These are phyloP conservation scores for Phaffia rhodozyma DNA, from an alignment of 1,284 basidiomycete species.

Conservation along the genomic window DNA sequence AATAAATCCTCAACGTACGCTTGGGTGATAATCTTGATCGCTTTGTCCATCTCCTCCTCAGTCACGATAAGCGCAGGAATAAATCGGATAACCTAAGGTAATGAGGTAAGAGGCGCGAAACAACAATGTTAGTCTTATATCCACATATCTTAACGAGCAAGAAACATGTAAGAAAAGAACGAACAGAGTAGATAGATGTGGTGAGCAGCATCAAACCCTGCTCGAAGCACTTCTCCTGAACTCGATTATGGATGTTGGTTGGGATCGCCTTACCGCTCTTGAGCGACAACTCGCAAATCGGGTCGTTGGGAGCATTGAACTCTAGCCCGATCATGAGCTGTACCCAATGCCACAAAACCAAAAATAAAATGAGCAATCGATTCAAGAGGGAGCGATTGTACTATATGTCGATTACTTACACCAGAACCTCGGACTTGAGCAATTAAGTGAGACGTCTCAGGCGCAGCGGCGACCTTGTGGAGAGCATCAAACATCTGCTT, in stretches of 20 bases:
- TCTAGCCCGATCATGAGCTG: slow-evolving; percentile 66
- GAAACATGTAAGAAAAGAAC: not conserved
- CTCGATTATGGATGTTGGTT: slow-evolving; percentile 55
- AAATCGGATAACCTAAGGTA: slow-evolving; percentile 38
- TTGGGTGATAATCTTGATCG: slow-evolving; percentile 47
- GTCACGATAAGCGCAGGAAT: slow-evolving; percentile 58
- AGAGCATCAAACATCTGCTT: slow-evolving; percentile 56
- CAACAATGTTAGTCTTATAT: not conserved
- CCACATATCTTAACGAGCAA: not conserved
- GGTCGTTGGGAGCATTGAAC: slow-evolving; percentile 35
- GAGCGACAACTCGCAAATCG: slow-evolving; percentile 27
- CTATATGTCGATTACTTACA: slow-evolving; percentile 17
- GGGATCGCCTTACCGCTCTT: slow-evolving; percentile 40
- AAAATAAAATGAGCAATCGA: not conserved
- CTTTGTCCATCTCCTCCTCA: slow-evolving; percentile 49
- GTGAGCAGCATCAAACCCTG: slow-evolving; percentile 59
- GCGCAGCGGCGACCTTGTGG: slow-evolving; percentile 32
- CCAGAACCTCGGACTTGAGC: slow-evolving; percentile 66
- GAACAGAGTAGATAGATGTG: slow-evolving; percentile 34
- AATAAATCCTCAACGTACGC: slow-evolving; percentile 28
- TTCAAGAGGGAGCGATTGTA: not conserved
- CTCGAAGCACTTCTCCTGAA: slow-evolving; percentile 68
- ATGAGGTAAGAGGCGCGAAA: not conserved
- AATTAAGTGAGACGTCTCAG: slow-evolving; percentile 45
- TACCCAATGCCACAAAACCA: not conserved